These are phyloP conservation scores for Agrocybe praecox DNA, from an alignment of 768 basidiomycete genomes.

Conservation along the genomic window DNA sequence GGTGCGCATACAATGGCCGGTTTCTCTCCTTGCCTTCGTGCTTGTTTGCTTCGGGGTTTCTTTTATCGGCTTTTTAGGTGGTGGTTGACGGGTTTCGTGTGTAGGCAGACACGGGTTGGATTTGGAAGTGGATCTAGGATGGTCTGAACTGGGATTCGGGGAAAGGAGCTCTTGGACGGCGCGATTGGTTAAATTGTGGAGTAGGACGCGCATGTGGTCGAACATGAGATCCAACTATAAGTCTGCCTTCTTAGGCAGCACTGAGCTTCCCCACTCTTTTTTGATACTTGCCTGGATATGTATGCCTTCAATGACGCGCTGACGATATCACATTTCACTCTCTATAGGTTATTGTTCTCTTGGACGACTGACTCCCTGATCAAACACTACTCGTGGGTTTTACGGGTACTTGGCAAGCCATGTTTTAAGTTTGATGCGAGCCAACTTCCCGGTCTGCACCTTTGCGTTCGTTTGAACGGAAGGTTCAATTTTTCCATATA, in stretches of 20 bases:
- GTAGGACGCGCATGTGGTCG: background rate
- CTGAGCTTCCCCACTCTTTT: background rate
- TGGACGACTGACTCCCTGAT: background rate
- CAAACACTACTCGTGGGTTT: background rate
- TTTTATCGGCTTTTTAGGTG: background rate
- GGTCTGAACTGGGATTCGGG: background rate
- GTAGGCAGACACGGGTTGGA: background rate
- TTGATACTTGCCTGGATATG: background rate
- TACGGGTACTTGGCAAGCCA: background rate
- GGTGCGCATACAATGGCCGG: constrained; percentile 8
- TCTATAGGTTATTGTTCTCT: background rate
- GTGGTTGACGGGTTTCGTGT: background rate
- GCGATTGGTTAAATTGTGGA: background rate
- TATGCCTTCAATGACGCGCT: background rate
- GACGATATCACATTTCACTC: background rate
- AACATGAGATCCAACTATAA: background rate
- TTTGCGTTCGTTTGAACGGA: background rate
- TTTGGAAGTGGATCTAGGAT: background rate
- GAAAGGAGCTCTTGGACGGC: background rate
- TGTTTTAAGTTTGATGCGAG: background rate
- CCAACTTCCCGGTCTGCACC: background rate
- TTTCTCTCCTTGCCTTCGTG: background rate
- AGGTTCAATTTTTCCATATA: too few species aligned
- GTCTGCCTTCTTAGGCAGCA: background rate
- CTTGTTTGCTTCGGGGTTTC: background rate